Evolutionary conservation across 495 filamentous ascomycete genomes (phyloP), one percentile per base, ranked within the genome.

Genomic region (Echria macrotheca): DNA sequence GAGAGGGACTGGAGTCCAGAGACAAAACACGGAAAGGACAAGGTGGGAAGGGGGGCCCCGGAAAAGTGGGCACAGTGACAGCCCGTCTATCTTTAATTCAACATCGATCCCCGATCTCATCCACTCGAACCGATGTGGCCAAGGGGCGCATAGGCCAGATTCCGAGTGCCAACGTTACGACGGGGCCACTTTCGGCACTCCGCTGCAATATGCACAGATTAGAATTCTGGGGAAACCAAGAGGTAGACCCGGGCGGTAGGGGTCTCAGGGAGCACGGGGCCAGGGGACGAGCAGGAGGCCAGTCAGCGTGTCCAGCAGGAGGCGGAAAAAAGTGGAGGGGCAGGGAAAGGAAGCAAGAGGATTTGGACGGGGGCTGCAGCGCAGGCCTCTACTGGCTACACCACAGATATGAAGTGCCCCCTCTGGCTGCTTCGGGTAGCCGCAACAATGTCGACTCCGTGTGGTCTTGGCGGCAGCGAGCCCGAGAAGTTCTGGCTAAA

Each of bases 121-220:
- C 40, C 15, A 44, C 12, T 15, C 42, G 9, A 26, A 3, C 21
- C 7, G 12, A 31, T 14, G n/a, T 12, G 11, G 25, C 6, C 10
- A 6, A 37, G 14, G 14, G 18, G 22, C 5, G 41, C 8, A 22
- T 8, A 4, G 25, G 28, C 24, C 26, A 7, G 18, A 9, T 24
- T 29, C 8, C 14, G 18, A 48, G 14, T 39, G 33, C 33, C 21
- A 48, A 32, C 43, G 44, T 41, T 31, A 43, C 28, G 35, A n/a
- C 43, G 44, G 50, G 31, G 50, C 28, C 50, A 53, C 45, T 49
- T 39, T 53, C 50, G 50, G 50, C 50, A 47, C 44, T 48, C 22
- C 50, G 43, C 44, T 38, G 44, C 38, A 53, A 46, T 52, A 25
- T 43, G 17, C 12, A 5, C 15, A 41, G 37, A 54, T 44, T 54